phyloP scores from a whole-genome alignment of 75 land plant genomes.

The Sequoia sempervirens region DNA sequence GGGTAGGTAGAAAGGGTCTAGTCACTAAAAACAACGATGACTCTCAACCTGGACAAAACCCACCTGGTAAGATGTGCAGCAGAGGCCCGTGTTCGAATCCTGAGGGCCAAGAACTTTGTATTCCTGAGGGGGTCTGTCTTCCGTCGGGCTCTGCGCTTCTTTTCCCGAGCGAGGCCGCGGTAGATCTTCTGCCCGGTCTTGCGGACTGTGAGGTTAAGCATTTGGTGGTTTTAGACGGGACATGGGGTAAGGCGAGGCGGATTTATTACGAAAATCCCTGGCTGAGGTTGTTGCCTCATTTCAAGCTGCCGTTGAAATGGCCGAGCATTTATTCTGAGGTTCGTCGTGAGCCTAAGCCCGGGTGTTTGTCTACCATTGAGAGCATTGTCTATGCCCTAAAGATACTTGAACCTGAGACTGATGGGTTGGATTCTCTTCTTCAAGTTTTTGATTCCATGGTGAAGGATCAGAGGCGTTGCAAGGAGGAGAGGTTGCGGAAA shows the following conservation, averaged over 20 bases:
- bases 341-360: slow-evolving; percentile 75
- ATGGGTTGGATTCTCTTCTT: slow-evolving; percentile 64
- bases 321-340: slow-evolving; percentile 75
- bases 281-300: slow-evolving; percentile 70
- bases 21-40: background rate
- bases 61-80: slow-evolving; percentile 12
- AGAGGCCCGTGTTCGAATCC: background rate
- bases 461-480: slow-evolving; percentile 68
- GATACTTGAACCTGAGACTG: slow-evolving; percentile 50
- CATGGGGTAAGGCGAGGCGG: slow-evolving; percentile 88
- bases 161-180: slow-evolving; percentile 63
- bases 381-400: slow-evolving; percentile 82
- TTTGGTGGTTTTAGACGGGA: slow-evolving; percentile 89
- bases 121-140: slow-evolving; percentile 25
- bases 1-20: slow-evolving; percentile 15
- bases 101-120: slow-evolving; percentile 17
- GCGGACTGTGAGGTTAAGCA: slow-evolving; percentile 41
- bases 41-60: background rate
- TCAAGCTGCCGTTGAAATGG: slow-evolving; percentile 41
- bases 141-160: slow-evolving; percentile 67
- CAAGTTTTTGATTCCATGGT: slow-evolving; percentile 89
- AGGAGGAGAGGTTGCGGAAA: slow-evolving; percentile 45
- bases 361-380: slow-evolving; percentile 85
- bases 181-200: slow-evolving; percentile 24
- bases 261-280: slow-evolving; percentile 89